Evolutionary conservation across 2,329 filamentous ascomycete species (phyloP).

Genomic region (Aspergillus fumigatus): DNA sequence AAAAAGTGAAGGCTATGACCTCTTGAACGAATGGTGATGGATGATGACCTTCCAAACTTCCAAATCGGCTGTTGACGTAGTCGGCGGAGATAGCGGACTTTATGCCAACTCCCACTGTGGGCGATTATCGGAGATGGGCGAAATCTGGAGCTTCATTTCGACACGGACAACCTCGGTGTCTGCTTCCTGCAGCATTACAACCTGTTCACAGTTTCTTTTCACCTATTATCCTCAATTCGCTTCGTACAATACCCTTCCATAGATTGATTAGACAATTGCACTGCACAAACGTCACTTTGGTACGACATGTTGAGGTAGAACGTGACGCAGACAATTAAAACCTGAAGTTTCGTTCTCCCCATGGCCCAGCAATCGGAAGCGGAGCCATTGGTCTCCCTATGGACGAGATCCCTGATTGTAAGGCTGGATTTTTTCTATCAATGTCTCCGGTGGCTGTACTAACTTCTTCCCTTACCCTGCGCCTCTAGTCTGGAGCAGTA

Average conservation of each 20-base stretch:
- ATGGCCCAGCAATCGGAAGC: conserved; percentile 28
- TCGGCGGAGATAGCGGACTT: conserved; percentile 22
- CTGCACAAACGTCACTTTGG: background rate
- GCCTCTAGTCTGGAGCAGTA: conserved; percentile 68
- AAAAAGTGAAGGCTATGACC: background rate
- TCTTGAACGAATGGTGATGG: background rate
- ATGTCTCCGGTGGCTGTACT: background rate
- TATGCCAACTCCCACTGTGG: background rate
- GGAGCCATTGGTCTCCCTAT: conserved; percentile 36
- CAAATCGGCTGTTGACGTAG: conserved; percentile 4
- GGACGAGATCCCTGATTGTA: conserved; percentile 42
- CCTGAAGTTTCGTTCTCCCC: conserved; percentile 7
- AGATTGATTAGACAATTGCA: background rate
- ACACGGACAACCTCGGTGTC: background rate
- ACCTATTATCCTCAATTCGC: background rate
- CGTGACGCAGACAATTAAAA: background rate
- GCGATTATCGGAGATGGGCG: conserved; percentile 16
- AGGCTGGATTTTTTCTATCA: conserved; percentile 1
- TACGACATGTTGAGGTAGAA: background rate
- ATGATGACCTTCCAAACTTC: background rate
- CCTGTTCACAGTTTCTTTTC: background rate
- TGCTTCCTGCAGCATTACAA: background rate
- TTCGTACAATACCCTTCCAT: background rate
- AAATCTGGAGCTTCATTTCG: conserved; percentile 6
- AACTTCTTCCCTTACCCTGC: background rate